Evolutionary conservation across 208 protist species (phyloP), one percentile per base, ranked within the genome.

Genomic region (Trypanosoma grayi): DNA sequence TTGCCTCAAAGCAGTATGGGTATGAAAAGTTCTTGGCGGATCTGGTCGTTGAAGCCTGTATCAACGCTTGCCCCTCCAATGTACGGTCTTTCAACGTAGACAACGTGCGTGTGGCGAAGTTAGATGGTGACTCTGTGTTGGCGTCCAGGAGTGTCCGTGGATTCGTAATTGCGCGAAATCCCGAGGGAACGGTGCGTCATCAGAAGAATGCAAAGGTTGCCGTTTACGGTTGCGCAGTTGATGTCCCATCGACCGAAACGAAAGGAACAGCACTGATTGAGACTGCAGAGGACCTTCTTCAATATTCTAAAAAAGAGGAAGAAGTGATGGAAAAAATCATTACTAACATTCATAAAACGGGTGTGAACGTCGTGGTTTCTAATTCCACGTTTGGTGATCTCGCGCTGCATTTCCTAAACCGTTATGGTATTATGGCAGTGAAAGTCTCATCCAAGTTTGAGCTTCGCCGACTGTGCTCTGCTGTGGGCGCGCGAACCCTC

Each of bases 401-500:
- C 22, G 98, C 98, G 14, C 57, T 99, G 14, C 99, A 99, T 81
- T 99, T 98, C 77, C 81, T 99, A 39, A 98, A 99, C 60, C 96
- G 96, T 61, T 84, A 98, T 56, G 82, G 87, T 9, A 98, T 99
- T 52, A 99, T 99, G 96, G 98, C 92, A 10, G 75, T 99, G 13
- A 98, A 98, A 60, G 81, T 99, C 34, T 73, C 90, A 41, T 99
- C 97, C 20, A 99, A 99, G 87, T 99, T 99, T 80, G 98, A 99
- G 65, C 72, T 99, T 30, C 89, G 97, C 36, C 94, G 99, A 41
- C 73, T 99, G 18, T 99, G 98, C 71, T 79, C 94, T 37, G 94
- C 98, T 9, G 93, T 98, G 16, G 97, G 97, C 36, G 97, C 99
- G 25, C 97, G 82, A 18, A 75, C 92, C 28, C 69, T 99, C 34